Base-by-base conservation (phyloP, 1,284 basidiomycete genomes). In the Macrocystidia cucumis region DNA sequence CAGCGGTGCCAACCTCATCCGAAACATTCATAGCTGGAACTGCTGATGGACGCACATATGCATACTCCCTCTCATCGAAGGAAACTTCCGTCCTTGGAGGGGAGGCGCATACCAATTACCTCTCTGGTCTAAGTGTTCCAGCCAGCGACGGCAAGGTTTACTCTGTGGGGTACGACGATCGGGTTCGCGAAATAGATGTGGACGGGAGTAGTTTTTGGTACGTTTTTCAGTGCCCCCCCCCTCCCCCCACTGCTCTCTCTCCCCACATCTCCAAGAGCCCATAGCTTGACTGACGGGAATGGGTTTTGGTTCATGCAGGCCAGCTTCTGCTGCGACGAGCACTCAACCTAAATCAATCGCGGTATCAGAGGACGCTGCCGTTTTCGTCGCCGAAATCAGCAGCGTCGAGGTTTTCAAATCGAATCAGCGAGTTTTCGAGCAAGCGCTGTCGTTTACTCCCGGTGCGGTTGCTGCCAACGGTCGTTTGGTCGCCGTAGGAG, bases 101-200 rank as follows among this genome's bases (percentile, higher is more conserved):
- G 2, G 59, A 69, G 1, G 76, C 80, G 0, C 91, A 93, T 55
- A 65, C 75, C 3, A 86, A 69, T 29, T 63, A 85, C 31, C 73
- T 98, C 16, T 70, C 82, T 0, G 81, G 74, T 1, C 56, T 97
- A 26, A 68, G 72, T 0, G 54, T 68, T 1, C 62, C 67, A 6
- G 59, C 50, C 3, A 40, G 62, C 5, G 60, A 63, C 22, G 72
- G 66, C n/a, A 70, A 62, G 34, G 64, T 85, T 1, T 82, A 73
- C 51, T 82, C 83, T 8, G 63, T 78, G 6, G 88, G 84, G 3
- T 91, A 78, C 53, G 92, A 96, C 46, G 91, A 95, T 56, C 69
- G 62, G 19, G 60, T 92, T 2, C 69, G 77, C 36, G 83, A 86
- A 50, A 72, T 87, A 29, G 66, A 67, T n/a, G 54, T 45, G 34